Conservation (phyloP, 139 green algal species). For the Tetradesmus lagerheimii region DNA sequence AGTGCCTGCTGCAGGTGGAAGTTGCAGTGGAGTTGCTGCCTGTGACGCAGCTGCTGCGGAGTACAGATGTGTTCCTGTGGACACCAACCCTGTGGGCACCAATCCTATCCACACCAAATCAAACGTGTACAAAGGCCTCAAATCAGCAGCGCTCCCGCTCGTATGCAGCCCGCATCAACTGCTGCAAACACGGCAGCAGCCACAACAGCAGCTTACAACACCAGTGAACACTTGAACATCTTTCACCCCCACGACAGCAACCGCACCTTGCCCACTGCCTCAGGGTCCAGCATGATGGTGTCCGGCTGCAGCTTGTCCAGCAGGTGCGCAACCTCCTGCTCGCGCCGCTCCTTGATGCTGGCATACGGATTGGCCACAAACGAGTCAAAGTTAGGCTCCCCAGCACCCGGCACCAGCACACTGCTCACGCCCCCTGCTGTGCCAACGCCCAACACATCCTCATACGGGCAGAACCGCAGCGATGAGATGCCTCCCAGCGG, state of each 20-base stretch:
- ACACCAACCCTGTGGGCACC: too few species aligned
- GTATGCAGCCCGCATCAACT: too few species aligned
- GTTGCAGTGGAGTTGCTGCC: neutral
- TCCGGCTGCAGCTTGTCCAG: conserved; percentile 98
- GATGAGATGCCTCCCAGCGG: conserved; percentile 49
- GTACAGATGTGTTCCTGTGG: too few species aligned
- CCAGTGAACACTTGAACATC: neutral
- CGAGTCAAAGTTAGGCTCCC: conserved; percentile 98
- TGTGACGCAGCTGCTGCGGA: too few species aligned
- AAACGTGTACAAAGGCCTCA: too few species aligned
- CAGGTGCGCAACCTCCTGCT: conserved; percentile 92
- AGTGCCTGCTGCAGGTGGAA: neutral
- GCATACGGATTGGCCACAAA: conserved; percentile 96
- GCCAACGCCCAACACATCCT: conserved; percentile 93
- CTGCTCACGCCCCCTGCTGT: conserved; percentile 65
- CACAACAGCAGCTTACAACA: too few species aligned
- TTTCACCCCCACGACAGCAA: too few species aligned
- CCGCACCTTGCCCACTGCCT: conserved; percentile 80
- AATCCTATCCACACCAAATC: too few species aligned
- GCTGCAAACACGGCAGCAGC: too few species aligned
- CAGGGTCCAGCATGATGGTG: conserved; percentile 96
- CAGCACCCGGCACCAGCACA: conserved; percentile 94
- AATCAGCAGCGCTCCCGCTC: too few species aligned
- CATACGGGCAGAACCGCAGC: conserved; percentile 94
- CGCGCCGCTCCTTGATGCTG: conserved; percentile 80